Evolutionary conservation across 768 basidiomycete genomes (phyloP), one percentile per base, ranked within the genome.

Genomic region (Crucibulum laeve): DNA sequence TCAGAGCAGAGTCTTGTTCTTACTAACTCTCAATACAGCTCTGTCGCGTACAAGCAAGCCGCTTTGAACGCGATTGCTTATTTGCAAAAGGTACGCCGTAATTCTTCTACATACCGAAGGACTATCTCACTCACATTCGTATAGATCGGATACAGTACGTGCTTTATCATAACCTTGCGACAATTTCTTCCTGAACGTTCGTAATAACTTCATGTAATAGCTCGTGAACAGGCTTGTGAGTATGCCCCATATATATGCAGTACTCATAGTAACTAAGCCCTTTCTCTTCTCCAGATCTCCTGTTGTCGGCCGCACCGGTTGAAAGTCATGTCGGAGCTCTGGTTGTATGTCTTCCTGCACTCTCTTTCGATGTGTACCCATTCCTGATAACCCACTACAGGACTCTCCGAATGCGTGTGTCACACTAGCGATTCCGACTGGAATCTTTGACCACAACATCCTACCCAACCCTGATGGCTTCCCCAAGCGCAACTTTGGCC

Each of bases 381-480:
- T n/a, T n/a, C n/a, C n/a, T n/a, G n/a, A n/a, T n/a, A n/a, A n/a
- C n/a, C n/a, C 46, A 42, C 15, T 45, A 19, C 43, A 82, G 81
- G 84, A 86, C 58, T 84, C 82, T 3, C 85, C 86, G 1, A 88
- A 88, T 51, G 85, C 86, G 1, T 86, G 84, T 51, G 83, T 87
- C 4, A 87, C 84, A 0, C 62, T 90, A 17, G 85, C 74, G 0
- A 68, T 90, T 3, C 87, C 87, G 3, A 70, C 82, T n/a, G 85
- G 78, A 2, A 90, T 90, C 46, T 90, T 90, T 53, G 81, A 86
- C 32, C 71, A 79, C 53, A 80, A 86, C 58, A 86, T 87, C 49
- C 56, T 82, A 11, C 84, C 85, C 1, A 77, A 73, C 37, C 73
- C 74, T 10, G 76, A 84, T 17, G 84, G 84, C 3, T 63, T 87